A percentile compares a stretch with the other conserved stretches of the same genome.
Conservation (phyloP, 768 basidiomycete genomes). For the Suillus decipiens region DNA sequence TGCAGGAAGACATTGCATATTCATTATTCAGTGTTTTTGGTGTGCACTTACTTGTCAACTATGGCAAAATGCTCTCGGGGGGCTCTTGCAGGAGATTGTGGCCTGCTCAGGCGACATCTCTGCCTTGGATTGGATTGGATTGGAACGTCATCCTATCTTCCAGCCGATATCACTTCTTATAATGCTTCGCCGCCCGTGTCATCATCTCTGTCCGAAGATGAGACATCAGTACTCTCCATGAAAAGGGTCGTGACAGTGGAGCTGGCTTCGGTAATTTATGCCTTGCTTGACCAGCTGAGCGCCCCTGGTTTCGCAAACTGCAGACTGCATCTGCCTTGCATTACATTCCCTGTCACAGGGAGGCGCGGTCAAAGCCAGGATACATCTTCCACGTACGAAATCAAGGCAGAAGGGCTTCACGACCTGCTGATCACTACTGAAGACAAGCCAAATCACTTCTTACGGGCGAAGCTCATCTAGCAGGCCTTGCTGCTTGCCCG, state of each 20-base stretch:
- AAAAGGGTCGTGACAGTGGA: background rate
- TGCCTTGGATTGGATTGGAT: conserved; percentile 1
- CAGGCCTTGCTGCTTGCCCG: background rate
- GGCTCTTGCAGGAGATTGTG: conserved; percentile 3
- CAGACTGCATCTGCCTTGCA: conserved; percentile 1
- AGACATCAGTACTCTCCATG: background rate
- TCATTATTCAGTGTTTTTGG: conserved; percentile 15
- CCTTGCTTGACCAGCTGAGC: background rate
- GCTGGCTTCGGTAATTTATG: background rate
- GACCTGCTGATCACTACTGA: background rate
- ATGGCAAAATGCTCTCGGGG: background rate
- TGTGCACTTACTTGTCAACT: background rate
- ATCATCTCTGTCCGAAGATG: background rate
- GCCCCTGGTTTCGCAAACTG: conserved; percentile 4
- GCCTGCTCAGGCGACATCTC: background rate
- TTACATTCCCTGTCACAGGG: conserved; percentile 1
- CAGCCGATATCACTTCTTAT: conserved; percentile 1
- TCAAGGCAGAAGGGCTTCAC: background rate
- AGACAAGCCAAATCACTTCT: conserved; percentile 1
- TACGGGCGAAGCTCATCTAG: background rate
- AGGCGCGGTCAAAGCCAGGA: background rate
- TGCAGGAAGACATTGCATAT: conserved; percentile 17
- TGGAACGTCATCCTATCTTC: conserved; percentile 1
- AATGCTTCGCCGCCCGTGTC: background rate
- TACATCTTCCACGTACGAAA: background rate